Evolutionary conservation across 1,284 basidiomycete species (phyloP), one percentile per base, ranked within the genome.

Genomic region (Microbotryum violaceum): DNA sequence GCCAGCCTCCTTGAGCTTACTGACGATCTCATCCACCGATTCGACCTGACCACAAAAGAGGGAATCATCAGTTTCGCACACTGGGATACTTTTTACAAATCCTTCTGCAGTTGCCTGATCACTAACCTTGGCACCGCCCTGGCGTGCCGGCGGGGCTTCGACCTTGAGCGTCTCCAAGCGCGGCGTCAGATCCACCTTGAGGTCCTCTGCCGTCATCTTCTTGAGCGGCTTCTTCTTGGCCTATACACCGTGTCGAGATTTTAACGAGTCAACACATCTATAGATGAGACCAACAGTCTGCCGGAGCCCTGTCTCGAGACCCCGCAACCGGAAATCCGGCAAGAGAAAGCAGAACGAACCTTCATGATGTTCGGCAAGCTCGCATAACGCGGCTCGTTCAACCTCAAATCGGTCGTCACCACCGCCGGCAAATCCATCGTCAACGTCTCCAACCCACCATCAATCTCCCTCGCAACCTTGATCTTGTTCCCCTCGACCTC

Each of bases 221-320:
- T 93, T 87, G 56, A 97, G 79, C 27, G 89, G 88, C 79, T 99
- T 99, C 83, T 97, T 99, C 83, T 97, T 98, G 27, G 94, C 94
- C 79, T 78, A 75, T 75, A 37, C 10, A 27, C 10, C 9, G 5
- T 27, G 27, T 27, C 6, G 27, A 27, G 5, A 27, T 29, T 8
- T 12, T 8, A 8, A 16, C 16, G 45, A 18, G 31, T 60, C 12
- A 44, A 55, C 18, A n/a, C 25, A 29, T 37, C 18, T 46, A 31
- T 27, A 27, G 27, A 27, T 27, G 4, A 27, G 27, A 27, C 27
- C 27, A 27, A 27, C 27, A 27, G 5, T 27, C 27, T 6, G 27
- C 27, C 27, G 27, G 27, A 27, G 27, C 27, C 27, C 27, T 6
- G 5, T 27, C 27, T n/a, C 25, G 29, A 55, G 51, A 25, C 16